A percentile compares a stretch with the other conserved stretches of the same genome.
Conservation (phyloP, 2,329 filamentous ascomycete genomes). For the Penicillium sp. region DNA sequence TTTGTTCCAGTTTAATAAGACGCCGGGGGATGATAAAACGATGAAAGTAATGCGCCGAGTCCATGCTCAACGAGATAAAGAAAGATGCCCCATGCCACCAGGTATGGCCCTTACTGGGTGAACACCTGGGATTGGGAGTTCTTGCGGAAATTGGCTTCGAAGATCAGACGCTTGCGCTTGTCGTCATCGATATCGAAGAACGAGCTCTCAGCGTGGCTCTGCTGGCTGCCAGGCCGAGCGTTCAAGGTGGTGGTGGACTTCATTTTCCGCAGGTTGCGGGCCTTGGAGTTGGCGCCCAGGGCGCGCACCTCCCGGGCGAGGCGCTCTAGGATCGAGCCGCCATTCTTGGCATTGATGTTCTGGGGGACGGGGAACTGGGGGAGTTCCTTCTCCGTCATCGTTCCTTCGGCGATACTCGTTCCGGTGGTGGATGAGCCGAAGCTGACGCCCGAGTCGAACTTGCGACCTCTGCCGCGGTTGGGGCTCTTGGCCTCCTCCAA, state of each 20-base stretch:
- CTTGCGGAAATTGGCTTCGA: slow-evolving; percentile 46
- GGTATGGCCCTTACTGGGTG: slow-evolving; percentile 8
- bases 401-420: slow-evolving; percentile 30
- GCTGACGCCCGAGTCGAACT: slow-evolving; percentile 64
- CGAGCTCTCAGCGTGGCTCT: slow-evolving; percentile 35
- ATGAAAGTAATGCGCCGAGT: neutral
- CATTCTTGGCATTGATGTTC: slow-evolving; percentile 24
- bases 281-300: slow-evolving; percentile 28
- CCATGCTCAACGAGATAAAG: neutral
- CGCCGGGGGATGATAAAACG: neutral
- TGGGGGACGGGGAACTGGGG: slow-evolving; percentile 35
- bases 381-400: slow-evolving; percentile 43
- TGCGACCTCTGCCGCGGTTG: slow-evolving; percentile 49
- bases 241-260: slow-evolving; percentile 55
- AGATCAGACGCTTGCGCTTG: slow-evolving; percentile 47
- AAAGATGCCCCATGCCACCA: neutral
- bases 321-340: slow-evolving; percentile 57
- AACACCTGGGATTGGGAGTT: slow-evolving; percentile 26
- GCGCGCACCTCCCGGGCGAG: slow-evolving; percentile 59
- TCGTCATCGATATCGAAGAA: slow-evolving; percentile 52
- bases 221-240: slow-evolving; percentile 36
- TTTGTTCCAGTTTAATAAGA: slow-evolving; percentile 8
- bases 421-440: slow-evolving; percentile 45
- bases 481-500: slow-evolving; percentile 28
- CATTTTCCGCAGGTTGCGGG: slow-evolving; percentile 41